Base-by-base conservation (phyloP, 2,329 filamentous ascomycete genomes). In the Neofusicoccum parvum region DNA sequence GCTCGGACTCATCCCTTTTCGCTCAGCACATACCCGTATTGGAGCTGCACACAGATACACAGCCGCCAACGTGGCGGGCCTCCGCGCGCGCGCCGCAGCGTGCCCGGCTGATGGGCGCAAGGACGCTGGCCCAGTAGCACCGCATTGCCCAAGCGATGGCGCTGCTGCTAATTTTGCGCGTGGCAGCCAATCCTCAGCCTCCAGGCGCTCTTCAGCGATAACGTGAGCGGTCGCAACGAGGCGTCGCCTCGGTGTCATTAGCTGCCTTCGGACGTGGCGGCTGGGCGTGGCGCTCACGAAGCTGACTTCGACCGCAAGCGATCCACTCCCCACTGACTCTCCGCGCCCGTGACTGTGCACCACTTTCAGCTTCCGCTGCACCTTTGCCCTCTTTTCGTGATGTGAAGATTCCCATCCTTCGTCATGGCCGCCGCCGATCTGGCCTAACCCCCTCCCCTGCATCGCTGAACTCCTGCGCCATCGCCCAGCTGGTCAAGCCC, bases 1-100 rank as follows among this genome's bases (percentile, higher is more conserved):
- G 56, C 56, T 60, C 70, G 72, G 69, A 71, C 70, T 51, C 51
- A 63, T 64, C 59, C 67, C 67, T 69, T 70, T 69, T 73, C 70
- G 70, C 72, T 34, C 59, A 43, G 64, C 36, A 23, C 51, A 50
- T 45, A 34, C 54, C 50, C 54, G 56, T 60, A 60, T 60, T 60
- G 56, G 56, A 60, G 56, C 39, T 34, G n/a, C 39, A 48, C 56
- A 60, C 43, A 60, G 56, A n/a, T 23, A 48, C 56, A 60, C 56
- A 60, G 56, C 56, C 56, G 54, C 53, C 53, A 32, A 15, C 15
- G 53, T 56, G 51, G 51, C 51, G 51, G 51, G 51, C 51, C 36
- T 41, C 36, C 36, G 36, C 53, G 45, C 54, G 54, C 54, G 54
- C 53, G 27, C 27, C 7, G 20, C 51, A 15, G 11, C 17, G 37